A percentile compares a stretch with the other conserved stretches of the same genome.
These are phyloP conservation scores for Leishmania braziliensis DNA, from an alignment of 208 protist species.

Conservation along the genomic window DNA sequence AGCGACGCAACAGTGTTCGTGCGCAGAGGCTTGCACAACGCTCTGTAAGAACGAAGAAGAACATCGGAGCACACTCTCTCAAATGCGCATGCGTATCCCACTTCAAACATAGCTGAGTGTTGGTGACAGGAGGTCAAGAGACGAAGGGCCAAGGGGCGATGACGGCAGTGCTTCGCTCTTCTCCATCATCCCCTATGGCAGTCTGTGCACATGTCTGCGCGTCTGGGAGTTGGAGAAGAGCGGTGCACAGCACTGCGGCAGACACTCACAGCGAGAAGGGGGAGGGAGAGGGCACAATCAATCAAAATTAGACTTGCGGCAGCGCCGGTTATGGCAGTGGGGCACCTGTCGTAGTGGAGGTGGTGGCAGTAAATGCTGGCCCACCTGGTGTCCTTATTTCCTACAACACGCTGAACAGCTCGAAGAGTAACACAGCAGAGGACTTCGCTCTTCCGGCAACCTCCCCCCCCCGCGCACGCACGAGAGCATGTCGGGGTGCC, in stretches of 20 bases:
- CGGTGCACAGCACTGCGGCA: not conserved
- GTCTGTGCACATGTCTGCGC: not conserved
- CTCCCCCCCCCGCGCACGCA: not conserved
- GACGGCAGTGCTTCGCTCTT: no score
- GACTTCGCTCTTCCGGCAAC: not conserved
- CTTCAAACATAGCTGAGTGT: not conserved
- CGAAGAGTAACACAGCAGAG: not conserved
- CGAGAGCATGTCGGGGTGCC: no score
- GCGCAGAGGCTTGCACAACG: not conserved
- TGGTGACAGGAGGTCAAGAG: not conserved
- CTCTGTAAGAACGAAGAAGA: not conserved
- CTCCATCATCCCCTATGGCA: no score
- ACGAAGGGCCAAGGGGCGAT: not conserved
- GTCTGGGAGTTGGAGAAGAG: not conserved
- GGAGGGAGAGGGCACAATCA: not conserved
- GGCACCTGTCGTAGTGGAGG: no score
- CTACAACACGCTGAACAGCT: not conserved
- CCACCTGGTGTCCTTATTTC: no score
- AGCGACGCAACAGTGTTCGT: not conserved
- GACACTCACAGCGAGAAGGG: not conserved
- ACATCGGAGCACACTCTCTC: no score
- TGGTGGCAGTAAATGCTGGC: no score
- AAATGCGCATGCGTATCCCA: not conserved
- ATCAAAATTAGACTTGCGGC: not conserved
- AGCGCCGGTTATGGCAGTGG: no score